phyloP scores from a whole-genome alignment of 2,329 filamentous ascomycete species.

The Helminthosporium solani region DNA sequence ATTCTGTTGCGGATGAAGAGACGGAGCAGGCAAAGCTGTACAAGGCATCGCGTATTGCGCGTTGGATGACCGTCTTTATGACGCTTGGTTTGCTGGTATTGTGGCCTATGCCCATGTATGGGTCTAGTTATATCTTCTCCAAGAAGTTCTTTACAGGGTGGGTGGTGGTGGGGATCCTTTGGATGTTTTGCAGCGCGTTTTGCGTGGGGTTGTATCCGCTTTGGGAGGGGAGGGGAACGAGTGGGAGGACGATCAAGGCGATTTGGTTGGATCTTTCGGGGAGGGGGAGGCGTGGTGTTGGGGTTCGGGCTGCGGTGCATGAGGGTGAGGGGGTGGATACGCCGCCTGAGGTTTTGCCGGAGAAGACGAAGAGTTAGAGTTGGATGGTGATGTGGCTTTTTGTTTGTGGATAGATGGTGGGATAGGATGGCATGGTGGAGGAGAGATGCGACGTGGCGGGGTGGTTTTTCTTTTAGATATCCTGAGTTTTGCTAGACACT shows the following conservation, averaged over 20 bases:
- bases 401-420: neutral
- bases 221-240: constrained; percentile 73
- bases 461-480: constrained; percentile 4
- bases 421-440: neutral
- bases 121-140: constrained; percentile 75
- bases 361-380: constrained; percentile 22
- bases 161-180: constrained; percentile 67
- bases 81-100: constrained; percentile 73
- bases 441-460: neutral
- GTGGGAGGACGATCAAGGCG: constrained; percentile 59
- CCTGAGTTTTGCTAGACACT: constrained; percentile 9
- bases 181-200: constrained; percentile 72
- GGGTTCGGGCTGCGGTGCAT: constrained; percentile 8
- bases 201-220: constrained; percentile 80
- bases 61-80: constrained; percentile 61
- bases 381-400: neutral
- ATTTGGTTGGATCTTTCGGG: constrained; percentile 62
- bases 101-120: constrained; percentile 94
- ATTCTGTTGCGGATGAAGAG: constrained; percentile 41
- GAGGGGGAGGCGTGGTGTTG: constrained; percentile 15
- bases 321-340: constrained; percentile 23
- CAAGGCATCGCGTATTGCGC: constrained; percentile 53
- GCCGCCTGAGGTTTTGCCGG: constrained; percentile 19
- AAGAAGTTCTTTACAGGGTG: constrained; percentile 82
- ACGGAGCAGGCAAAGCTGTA: constrained; percentile 46